Conservation (phyloP, 1,284 basidiomycete genomes). For the Cryptococcus maquisensis region DNA sequence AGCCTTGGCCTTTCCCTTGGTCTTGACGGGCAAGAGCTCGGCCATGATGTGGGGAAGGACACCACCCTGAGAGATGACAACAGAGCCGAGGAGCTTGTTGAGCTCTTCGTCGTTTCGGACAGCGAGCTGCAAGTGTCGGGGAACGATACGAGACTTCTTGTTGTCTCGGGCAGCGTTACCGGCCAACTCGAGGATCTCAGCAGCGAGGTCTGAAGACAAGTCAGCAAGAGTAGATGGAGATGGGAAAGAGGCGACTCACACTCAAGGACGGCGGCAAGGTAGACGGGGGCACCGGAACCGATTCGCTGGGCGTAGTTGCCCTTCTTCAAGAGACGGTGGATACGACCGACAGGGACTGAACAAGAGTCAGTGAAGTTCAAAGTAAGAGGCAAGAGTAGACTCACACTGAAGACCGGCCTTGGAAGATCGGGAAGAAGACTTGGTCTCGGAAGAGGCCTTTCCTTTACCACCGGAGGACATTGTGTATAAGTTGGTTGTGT, state of each 20-base stretch:
- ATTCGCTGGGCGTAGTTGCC: constrained; percentile 78
- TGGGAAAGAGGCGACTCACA: constrained; percentile 27
- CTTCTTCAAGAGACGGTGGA: constrained; percentile 79
- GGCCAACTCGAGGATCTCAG: constrained; percentile 82
- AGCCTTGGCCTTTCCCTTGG: constrained; percentile 38
- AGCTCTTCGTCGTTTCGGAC: constrained; percentile 82
- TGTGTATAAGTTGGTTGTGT: constrained; percentile 46
- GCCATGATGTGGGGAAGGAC: constrained; percentile 70
- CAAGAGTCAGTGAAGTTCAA: constrained; percentile 18
- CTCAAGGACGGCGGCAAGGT: constrained; percentile 64
- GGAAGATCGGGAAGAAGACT: constrained; percentile 67
- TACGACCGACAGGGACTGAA: constrained; percentile 74
- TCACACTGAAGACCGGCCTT: constrained; percentile 71
- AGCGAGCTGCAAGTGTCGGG: constrained; percentile 82
- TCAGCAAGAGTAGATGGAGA: constrained; percentile 9
- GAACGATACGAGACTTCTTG: constrained; percentile 80
- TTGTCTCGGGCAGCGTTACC: constrained; percentile 65
- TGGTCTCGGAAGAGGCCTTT: constrained; percentile 52
- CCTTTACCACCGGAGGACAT: constrained; percentile 57
- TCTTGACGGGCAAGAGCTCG: constrained; percentile 62
- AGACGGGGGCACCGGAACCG: constrained; percentile 58
- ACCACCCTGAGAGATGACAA: constrained; percentile 87
- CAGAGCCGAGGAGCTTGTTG: constrained; percentile 59
- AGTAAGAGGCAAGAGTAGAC: constrained; percentile 9
- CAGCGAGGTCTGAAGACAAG: constrained; percentile 58